These are phyloP conservation scores for Porphyrellus cyaneotinctus DNA, from an alignment of 768 basidiomycete species.

Conservation along the genomic window DNA sequence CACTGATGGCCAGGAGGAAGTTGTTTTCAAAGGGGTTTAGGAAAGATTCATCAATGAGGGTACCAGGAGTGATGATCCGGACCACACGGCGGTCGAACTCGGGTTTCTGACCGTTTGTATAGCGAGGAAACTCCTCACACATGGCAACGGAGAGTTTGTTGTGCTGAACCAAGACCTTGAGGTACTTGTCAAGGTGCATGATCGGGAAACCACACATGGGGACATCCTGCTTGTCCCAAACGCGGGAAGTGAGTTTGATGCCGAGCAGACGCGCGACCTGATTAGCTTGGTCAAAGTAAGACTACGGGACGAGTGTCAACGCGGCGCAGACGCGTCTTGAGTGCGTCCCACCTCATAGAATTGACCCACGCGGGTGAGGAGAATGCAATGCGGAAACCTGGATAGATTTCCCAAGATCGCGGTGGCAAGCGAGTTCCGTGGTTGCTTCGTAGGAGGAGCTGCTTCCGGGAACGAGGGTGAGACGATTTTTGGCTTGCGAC, in stretches of 20 bases:
- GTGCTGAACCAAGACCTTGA: slow-evolving; percentile 81
- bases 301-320: slow-evolving; percentile 43
- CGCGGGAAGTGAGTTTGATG: slow-evolving; percentile 77
- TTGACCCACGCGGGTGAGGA: slow-evolving; percentile 89
- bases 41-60: slow-evolving; percentile 89
- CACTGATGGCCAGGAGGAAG: slow-evolving; percentile 70
- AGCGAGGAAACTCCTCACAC: slow-evolving; percentile 83
- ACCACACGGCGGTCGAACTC: slow-evolving; percentile 77
- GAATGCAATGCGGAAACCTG: slow-evolving; percentile 81
- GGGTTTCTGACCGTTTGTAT: slow-evolving; percentile 46
- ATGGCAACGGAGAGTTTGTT: slow-evolving; percentile 84
- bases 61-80: slow-evolving; percentile 89
- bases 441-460: slow-evolving; percentile 16
- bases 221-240: slow-evolving; percentile 65
- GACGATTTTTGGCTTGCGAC: slow-evolving; percentile 14
- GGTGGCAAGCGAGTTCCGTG: slow-evolving; percentile 54
- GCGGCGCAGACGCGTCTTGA: background rate
- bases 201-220: slow-evolving; percentile 93
- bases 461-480: background rate
- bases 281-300: slow-evolving; percentile 88
- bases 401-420: slow-evolving; percentile 69
- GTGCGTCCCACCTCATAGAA: slow-evolving; percentile 78
- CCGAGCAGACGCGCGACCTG: slow-evolving; percentile 72
- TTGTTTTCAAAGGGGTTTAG: slow-evolving; percentile 84
- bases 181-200: slow-evolving; percentile 76